Percentiles rank a stretch among this genome's conserved stretches.
These are phyloP conservation scores for Tricladium varicosporioides DNA, from an alignment of 2,329 filamentous ascomycete species.

Conservation along the genomic window DNA sequence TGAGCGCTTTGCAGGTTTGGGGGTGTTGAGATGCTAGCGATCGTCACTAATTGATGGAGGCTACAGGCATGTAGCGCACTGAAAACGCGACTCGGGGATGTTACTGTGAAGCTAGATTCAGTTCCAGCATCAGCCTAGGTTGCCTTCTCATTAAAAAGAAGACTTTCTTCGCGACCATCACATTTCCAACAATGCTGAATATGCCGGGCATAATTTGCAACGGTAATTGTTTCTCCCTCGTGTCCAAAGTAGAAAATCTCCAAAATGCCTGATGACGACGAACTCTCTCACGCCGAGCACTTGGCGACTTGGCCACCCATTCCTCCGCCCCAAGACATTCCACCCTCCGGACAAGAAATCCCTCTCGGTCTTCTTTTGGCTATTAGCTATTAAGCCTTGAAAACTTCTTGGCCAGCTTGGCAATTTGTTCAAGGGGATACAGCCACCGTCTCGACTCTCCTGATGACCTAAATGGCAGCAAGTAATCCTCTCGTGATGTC, in stretches of 20 bases:
- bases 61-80: no score
- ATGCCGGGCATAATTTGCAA: neutral
- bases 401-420: neutral
- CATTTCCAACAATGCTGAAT: neutral
- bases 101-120: neutral
- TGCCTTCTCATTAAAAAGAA: neutral
- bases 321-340: slow-evolving; percentile 14
- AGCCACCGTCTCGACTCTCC: no score
- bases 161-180: neutral
- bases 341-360: slow-evolving; percentile 6
- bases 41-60: no score
- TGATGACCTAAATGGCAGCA: no score
- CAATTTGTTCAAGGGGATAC: neutral
- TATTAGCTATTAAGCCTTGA: neutral
- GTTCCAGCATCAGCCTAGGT: neutral
- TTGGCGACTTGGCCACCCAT: slow-evolving; percentile 5
- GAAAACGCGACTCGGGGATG: neutral
- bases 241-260: neutral
- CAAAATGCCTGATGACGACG: slow-evolving; percentile 1
- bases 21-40: no score
- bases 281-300: neutral
- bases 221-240: neutral
- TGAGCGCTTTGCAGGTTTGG: no score
- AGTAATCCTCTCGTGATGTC: no score
- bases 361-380: neutral